phyloP scores from a whole-genome alignment of 352 stramenopile genomes.

The Pythium biforme region DNA sequence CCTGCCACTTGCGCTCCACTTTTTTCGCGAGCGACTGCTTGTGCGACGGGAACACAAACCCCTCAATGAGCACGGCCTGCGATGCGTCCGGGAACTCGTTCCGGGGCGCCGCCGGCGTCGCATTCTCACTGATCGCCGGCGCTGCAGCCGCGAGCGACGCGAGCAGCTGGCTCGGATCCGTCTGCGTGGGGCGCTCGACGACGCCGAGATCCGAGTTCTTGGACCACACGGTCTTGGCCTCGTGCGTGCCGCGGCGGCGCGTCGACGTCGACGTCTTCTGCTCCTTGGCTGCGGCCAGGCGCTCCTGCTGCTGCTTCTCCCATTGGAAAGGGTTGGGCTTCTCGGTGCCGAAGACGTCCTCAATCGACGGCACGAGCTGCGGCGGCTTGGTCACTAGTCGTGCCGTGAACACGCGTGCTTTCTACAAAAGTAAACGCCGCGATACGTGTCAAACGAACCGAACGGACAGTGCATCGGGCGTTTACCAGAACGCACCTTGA shows the following conservation, averaged over 20 bases:
- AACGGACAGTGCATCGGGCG: no score
- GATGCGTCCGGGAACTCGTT: conserved; percentile 49
- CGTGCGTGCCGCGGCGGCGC: conserved; percentile 24
- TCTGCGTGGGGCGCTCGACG: conserved; percentile 43
- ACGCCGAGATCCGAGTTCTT: conserved; percentile 73
- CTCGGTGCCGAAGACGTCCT: conserved; percentile 78
- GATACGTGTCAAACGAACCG: no score
- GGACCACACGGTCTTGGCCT: conserved; percentile 66
- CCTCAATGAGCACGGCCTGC: conserved; percentile 77
- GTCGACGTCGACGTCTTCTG: neutral
- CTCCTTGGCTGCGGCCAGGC: conserved; percentile 4
- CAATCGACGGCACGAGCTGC: conserved; percentile 75
- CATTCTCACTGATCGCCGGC: conserved; percentile 47
- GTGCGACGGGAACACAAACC: conserved; percentile 81
- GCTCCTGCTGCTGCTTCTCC: conserved; percentile 26
- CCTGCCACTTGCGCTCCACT: conserved; percentile 47
- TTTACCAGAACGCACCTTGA: conserved; percentile 38
- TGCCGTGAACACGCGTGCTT: conserved; percentile 62
- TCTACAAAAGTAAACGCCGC: no score
- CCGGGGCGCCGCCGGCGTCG: conserved; percentile 30
- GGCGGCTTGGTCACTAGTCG: conserved; percentile 71
- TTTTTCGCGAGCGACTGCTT: conserved; percentile 76
- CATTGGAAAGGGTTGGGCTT: conserved; percentile 71
- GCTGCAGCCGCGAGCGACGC: conserved; percentile 15
- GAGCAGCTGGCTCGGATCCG: conserved; percentile 27